Percentiles rank a stretch among this genome's conserved stretches.
phyloP scores from a whole-genome alignment of 2,329 filamentous ascomycete species.

The Aureobasidium musti region DNA sequence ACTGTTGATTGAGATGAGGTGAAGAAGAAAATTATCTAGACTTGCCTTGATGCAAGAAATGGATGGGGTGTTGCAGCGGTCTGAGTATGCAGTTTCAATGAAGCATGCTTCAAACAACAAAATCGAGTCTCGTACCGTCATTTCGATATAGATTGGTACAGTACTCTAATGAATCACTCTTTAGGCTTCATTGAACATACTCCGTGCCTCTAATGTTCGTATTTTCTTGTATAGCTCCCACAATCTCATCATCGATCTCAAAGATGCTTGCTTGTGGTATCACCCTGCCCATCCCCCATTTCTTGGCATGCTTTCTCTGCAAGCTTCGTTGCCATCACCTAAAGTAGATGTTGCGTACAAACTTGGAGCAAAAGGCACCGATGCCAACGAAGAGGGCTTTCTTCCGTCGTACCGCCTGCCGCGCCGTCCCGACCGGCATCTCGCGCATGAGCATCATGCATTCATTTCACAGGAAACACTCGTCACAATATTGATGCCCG shows the following conservation, averaged over 20 bases:
- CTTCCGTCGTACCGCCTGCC: not conserved
- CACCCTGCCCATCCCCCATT: not conserved
- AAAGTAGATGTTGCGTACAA: too few relatives aligned
- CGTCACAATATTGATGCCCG: constrained; percentile 16
- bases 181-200: rapidly evolving
- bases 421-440: constrained; percentile 2
- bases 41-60: too few relatives aligned
- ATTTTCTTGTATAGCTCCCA: not conserved
- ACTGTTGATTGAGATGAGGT: too few relatives aligned
- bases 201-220: not conserved
- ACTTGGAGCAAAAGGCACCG: not conserved
- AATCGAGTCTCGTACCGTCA: too few relatives aligned
- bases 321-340: not conserved
- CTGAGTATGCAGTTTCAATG: not conserved
- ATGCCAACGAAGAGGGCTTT: not conserved
- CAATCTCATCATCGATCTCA: not conserved
- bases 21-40: too few relatives aligned
- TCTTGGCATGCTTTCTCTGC: not conserved
- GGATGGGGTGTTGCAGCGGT: not conserved
- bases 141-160: not conserved
- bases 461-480: not conserved
- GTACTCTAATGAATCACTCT: rapidly evolving
- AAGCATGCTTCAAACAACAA: not conserved
- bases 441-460: constrained; percentile 5
- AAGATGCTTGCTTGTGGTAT: not conserved